These are phyloP conservation scores for Cladobotryum mycophilum DNA, from an alignment of 2,329 filamentous ascomycete species.

Conservation along the genomic window DNA sequence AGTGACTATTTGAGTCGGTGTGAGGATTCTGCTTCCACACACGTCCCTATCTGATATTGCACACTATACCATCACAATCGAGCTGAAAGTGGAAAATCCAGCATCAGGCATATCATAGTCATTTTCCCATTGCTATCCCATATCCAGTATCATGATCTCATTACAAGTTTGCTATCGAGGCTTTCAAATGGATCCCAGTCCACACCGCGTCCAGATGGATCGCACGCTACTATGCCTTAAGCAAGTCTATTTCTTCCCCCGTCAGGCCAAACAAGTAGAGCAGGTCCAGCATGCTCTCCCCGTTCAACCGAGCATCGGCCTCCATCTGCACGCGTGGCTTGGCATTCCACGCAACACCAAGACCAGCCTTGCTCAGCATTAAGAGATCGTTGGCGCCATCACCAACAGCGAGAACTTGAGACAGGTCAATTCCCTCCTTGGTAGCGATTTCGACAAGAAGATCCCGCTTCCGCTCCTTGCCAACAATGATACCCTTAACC, in stretches of 20 bases:
- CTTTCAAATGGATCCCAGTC: background rate
- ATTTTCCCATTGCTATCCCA: background rate
- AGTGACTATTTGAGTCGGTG: too few species aligned
- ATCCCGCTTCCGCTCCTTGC: conserved; percentile 67
- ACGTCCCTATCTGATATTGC: background rate
- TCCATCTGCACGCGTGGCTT: conserved; percentile 77
- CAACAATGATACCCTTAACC: conserved; percentile 65
- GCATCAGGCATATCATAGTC: background rate
- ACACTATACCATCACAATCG: background rate
- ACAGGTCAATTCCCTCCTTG: conserved; percentile 58
- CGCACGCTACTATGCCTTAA: conserved; percentile 12
- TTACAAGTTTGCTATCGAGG: background rate
- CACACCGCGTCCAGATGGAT: background rate
- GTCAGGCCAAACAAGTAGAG: conserved; percentile 69
- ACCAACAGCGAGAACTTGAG: conserved; percentile 67
- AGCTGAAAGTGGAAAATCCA: too few species aligned
- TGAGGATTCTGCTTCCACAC: background rate
- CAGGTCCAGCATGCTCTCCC: conserved; percentile 62
- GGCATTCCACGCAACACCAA: conserved; percentile 79
- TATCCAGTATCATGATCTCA: conserved; percentile 1
- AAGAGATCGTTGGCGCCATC: conserved; percentile 78
- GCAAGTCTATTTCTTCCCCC: conserved; percentile 46
- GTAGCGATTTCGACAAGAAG: conserved; percentile 64
- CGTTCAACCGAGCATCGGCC: conserved; percentile 66
- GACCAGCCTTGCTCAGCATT: conserved; percentile 69